Percentiles rank a stretch among this genome's conserved stretches.
phyloP scores from a whole-genome alignment of 257 asterid species.

The Ballota nigra region DNA sequence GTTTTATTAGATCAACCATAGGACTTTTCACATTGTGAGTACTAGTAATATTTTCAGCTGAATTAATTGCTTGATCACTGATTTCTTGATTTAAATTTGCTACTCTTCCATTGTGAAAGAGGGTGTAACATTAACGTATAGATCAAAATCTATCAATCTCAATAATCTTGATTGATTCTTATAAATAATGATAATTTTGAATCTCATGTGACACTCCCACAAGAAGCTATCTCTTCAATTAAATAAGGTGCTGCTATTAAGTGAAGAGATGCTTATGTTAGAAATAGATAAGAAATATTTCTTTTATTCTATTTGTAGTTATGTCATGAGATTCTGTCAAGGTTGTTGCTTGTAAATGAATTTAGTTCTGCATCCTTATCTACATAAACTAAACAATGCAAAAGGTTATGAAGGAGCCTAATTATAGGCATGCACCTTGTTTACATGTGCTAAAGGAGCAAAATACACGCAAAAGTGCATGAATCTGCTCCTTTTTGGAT shows the following conservation, averaged over 20 bases:
- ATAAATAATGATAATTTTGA: background rate
- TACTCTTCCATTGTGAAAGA: background rate
- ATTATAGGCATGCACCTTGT: background rate
- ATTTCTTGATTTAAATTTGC: constrained; percentile 2
- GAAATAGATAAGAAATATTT: background rate
- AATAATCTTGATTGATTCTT: background rate
- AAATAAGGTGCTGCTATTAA: background rate
- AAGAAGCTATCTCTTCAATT: background rate
- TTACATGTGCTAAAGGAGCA: background rate
- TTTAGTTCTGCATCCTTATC: background rate
- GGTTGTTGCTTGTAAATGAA: background rate
- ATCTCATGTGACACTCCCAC: background rate
- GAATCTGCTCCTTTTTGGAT: background rate
- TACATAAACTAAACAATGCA: background rate
- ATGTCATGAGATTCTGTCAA: background rate
- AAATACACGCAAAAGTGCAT: background rate
- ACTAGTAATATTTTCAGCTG: background rate
- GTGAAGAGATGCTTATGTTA: background rate
- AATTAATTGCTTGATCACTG: background rate
- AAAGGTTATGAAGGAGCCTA: background rate
- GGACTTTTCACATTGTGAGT: background rate
- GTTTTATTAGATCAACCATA: background rate
- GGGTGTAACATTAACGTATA: background rate
- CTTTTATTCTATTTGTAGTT: background rate
- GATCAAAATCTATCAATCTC: background rate